phyloP scores from a whole-genome alignment of 805 yeast species.

The Ogataea corticis region DNA sequence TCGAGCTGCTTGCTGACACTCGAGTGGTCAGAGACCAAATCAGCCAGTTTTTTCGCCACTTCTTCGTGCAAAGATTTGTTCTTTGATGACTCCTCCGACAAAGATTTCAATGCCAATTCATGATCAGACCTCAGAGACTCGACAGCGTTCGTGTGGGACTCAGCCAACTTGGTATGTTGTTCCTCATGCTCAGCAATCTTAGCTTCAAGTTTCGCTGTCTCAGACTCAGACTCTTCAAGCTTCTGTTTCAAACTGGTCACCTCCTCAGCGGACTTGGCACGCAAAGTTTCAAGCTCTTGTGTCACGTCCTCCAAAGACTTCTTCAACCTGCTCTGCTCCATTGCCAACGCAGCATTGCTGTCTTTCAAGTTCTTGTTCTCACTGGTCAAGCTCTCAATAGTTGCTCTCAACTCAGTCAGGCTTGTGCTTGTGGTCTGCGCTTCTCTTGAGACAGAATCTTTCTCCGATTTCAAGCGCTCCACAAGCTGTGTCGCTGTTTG shows the following conservation, averaged over 20 bases:
- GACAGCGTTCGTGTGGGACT: conserved; percentile 2
- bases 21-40: neutral
- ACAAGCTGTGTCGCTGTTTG: conserved; percentile 30
- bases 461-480: conserved; percentile 29
- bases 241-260: conserved; percentile 34
- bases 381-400: conserved; percentile 5
- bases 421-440: conserved; percentile 2
- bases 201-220: neutral
- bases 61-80: conserved; percentile 6
- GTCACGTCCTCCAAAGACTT: conserved; percentile 24
- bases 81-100: conserved; percentile 35
- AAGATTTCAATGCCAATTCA: conserved; percentile 15
- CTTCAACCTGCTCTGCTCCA: conserved; percentile 14
- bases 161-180: neutral
- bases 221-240: neutral
- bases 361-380: conserved; percentile 26
- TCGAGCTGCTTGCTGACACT: neutral
- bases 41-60: conserved; percentile 3
- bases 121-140: conserved; percentile 3
- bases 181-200: neutral
- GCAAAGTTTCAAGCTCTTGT: conserved; percentile 22
- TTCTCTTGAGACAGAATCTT: conserved; percentile 19
- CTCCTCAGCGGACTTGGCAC: conserved; percentile 24
- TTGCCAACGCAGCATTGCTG: conserved; percentile 14
- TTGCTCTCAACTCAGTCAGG: conserved; percentile 14